Evolutionary conservation across 306 rosid species (phyloP).

Genomic region (Trifolium fragiferum): DNA sequence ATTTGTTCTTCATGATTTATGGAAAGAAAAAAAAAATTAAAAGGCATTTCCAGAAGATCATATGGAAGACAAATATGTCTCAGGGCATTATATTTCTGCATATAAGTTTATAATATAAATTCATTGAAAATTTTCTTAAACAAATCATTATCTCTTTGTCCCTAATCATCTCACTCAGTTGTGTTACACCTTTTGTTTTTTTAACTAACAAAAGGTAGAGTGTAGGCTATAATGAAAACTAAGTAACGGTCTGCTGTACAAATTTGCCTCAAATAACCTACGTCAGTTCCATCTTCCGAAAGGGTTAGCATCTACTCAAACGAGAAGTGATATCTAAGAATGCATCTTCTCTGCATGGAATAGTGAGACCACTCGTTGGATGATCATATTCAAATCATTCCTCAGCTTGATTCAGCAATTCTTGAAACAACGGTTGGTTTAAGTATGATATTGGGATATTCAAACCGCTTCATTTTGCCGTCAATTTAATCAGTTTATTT

Average conservation of each 20-base stretch:
- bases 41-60: background rate
- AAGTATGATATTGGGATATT: no score
- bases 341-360: conserved; percentile 39
- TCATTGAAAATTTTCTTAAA: background rate
- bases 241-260: background rate
- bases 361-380: conserved; percentile 31
- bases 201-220: background rate
- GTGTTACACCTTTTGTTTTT: background rate
- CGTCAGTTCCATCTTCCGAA: background rate
- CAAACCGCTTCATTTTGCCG: no score
- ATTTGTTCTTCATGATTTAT: background rate
- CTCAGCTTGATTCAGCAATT: no score
- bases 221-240: background rate
- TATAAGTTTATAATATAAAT: background rate
- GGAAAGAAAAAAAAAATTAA: background rate
- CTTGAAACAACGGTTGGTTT: no score
- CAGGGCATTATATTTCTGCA: background rate
- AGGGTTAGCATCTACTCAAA: background rate
- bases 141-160: background rate
- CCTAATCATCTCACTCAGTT: background rate
- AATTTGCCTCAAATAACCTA: conserved; percentile 20
- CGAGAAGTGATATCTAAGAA: conserved; percentile 29
- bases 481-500: no score
- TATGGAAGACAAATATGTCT: background rate
- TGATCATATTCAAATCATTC: no score